Evolutionary conservation across 2,329 filamentous ascomycete species (phyloP).

Genomic region (Penicillium sp.): DNA sequence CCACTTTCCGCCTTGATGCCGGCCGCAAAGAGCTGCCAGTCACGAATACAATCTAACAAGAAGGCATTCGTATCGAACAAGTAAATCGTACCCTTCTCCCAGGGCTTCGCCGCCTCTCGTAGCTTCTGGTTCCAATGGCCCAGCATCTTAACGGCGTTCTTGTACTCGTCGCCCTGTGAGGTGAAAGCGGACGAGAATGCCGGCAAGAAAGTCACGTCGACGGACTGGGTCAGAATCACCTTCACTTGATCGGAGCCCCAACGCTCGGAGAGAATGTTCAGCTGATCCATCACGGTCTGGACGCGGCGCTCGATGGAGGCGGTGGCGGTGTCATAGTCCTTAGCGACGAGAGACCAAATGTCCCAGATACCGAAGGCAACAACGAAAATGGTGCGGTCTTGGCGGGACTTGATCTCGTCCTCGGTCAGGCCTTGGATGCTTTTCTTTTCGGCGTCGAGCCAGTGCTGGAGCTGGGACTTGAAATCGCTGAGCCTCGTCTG

Average conservation of each 20-base stretch:
- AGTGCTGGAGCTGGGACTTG: slow-evolving; percentile 37
- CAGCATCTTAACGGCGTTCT: slow-evolving; percentile 34
- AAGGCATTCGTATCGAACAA: slow-evolving; percentile 44
- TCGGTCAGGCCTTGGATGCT: slow-evolving; percentile 19
- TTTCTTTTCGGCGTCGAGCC: slow-evolving; percentile 35
- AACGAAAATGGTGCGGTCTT: slow-evolving; percentile 36
- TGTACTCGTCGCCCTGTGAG: slow-evolving; percentile 27
- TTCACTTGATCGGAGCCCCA: slow-evolving; percentile 32
- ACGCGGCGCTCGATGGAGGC: slow-evolving; percentile 32
- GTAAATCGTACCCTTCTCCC: slow-evolving; percentile 37
- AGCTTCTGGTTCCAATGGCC: slow-evolving; percentile 38
- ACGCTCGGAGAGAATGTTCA: slow-evolving; percentile 30
- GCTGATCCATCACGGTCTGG: slow-evolving; percentile 33
- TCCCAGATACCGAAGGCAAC: slow-evolving; percentile 44
- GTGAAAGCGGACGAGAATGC: slow-evolving; percentile 26
- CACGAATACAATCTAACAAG: slow-evolving; percentile 39
- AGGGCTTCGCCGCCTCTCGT: slow-evolving; percentile 29
- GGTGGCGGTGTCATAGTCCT: slow-evolving; percentile 26
- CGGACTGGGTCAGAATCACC: slow-evolving; percentile 38
- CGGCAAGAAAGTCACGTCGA: slow-evolving; percentile 44
- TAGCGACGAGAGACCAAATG: slow-evolving; percentile 36
- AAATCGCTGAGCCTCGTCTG: slow-evolving; percentile 35
- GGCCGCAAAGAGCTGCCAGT: slow-evolving; percentile 37
- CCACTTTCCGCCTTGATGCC: slow-evolving; percentile 38
- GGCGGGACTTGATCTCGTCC: slow-evolving; percentile 24